A percentile compares a stretch with the other conserved stretches of the same genome.
phyloP scores from a whole-genome alignment of 352 stramenopile species.

The Phytophthora brassicae region DNA sequence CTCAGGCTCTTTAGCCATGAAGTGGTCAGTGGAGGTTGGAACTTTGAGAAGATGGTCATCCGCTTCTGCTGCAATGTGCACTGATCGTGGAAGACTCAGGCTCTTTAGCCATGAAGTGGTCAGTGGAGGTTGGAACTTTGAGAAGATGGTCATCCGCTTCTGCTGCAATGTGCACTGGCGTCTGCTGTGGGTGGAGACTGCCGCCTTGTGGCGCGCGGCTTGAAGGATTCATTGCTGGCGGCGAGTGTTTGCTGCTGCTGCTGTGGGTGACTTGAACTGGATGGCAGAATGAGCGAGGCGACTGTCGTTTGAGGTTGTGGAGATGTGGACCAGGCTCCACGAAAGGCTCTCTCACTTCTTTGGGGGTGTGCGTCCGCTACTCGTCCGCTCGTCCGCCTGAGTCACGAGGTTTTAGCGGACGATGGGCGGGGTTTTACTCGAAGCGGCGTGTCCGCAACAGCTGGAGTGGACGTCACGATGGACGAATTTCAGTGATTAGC shows the following conservation, averaged over 20 bases:
- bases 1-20: constrained; percentile 3
- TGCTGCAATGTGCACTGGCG: background rate
- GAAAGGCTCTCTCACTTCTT: constrained; percentile 19
- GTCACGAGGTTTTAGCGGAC: constrained; percentile 23
- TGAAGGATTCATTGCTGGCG: constrained; percentile 18
- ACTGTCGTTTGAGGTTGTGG: constrained; percentile 27
- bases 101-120: constrained; percentile 1
- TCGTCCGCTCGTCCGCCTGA: constrained; percentile 11
- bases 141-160: constrained; percentile 4
- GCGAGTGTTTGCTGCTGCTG: constrained; percentile 1
- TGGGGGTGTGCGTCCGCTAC: constrained; percentile 19
- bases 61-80: background rate
- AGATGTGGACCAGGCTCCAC: constrained; percentile 35
- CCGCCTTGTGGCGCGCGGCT: constrained; percentile 4
- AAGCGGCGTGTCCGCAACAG: constrained; percentile 14
- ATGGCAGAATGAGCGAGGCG: constrained; percentile 30
- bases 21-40: background rate
- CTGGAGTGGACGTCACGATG: background rate
- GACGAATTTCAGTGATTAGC: constrained; percentile 1
- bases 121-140: background rate
- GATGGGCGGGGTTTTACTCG: constrained; percentile 19
- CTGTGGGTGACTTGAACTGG: constrained; percentile 9
- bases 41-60: constrained; percentile 1
- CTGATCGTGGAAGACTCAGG: no score
- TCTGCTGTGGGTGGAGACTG: constrained; percentile 6